phyloP scores from a whole-genome alignment of 805 yeast genomes.

The Saccharomycopsis sp. region DNA sequence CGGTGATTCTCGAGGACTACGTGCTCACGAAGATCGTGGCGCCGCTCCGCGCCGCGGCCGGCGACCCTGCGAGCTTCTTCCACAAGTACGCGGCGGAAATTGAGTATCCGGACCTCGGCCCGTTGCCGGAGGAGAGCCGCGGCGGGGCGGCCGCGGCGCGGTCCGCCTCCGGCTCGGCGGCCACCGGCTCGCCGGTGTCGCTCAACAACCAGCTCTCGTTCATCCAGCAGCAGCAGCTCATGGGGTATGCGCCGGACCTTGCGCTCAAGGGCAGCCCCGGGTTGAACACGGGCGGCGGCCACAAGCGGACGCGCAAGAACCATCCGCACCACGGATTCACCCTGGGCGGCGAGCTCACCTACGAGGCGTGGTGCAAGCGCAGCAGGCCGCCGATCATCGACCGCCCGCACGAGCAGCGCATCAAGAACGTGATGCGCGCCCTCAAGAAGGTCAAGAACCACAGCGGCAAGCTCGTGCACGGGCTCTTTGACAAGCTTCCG shows the following conservation, averaged over 20 bases:
- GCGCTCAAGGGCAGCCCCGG: not conserved
- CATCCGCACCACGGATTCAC: not conserved
- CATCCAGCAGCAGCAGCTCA: not conserved
- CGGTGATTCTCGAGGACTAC: slow-evolving; percentile 41
- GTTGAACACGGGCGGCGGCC: not conserved
- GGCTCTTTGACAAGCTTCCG: slow-evolving; percentile 76
- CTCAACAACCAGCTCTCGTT: not conserved
- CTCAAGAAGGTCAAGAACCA: slow-evolving; percentile 65
- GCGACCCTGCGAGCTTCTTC: slow-evolving; percentile 18
- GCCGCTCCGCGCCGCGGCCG: slow-evolving; percentile 11
- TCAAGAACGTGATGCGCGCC: slow-evolving; percentile 76
- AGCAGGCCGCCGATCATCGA: slow-evolving; percentile 91
- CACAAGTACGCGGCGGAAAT: slow-evolving; percentile 29
- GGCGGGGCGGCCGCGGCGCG: not conserved
- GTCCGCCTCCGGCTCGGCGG: not conserved
- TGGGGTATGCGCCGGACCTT: not conserved
- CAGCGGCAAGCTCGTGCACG: slow-evolving; percentile 43
- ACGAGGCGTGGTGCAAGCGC: slow-evolving; percentile 47
- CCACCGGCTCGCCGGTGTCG: not conserved
- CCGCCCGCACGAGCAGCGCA: slow-evolving; percentile 85
- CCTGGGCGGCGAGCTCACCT: slow-evolving; percentile 9
- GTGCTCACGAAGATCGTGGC: slow-evolving; percentile 33
- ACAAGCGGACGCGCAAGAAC: not conserved
- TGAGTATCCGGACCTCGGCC: slow-evolving; percentile 50
- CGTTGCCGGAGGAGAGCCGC: slow-evolving; percentile 48